Evolutionary conservation across 352 stramenopile genomes (phyloP).

Genomic region (Phytopythium oedochilum): DNA sequence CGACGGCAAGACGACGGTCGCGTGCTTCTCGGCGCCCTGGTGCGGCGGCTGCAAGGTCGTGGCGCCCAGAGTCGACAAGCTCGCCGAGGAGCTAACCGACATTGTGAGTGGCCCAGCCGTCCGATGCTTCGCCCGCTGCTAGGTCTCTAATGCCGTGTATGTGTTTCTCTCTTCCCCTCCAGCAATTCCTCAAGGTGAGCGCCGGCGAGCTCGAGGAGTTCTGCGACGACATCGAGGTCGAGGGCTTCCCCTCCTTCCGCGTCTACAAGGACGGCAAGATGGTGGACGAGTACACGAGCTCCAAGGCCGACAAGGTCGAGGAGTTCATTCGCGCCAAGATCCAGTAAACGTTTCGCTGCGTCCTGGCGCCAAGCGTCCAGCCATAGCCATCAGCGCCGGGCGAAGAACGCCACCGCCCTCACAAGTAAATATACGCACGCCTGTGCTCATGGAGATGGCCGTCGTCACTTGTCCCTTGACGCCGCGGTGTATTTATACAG

Average conservation of each 20-base stretch:
- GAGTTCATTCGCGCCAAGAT: slow-evolving; percentile 58
- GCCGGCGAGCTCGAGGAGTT: slow-evolving; percentile 74
- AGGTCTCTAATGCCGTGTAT: neutral
- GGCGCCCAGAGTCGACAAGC: slow-evolving; percentile 49
- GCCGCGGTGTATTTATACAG: too few species aligned
- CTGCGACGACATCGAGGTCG: slow-evolving; percentile 70
- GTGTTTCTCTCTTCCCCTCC: slow-evolving; percentile 6
- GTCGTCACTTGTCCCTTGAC: neutral
- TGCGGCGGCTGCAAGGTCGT: slow-evolving; percentile 78
- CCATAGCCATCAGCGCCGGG: too few species aligned
- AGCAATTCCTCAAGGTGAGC: slow-evolving; percentile 67
- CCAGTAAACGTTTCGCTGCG: neutral
- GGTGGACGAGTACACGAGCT: slow-evolving; percentile 65
- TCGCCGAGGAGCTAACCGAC: slow-evolving; percentile 49
- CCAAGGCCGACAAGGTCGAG: slow-evolving; percentile 79
- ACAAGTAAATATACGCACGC: neutral
- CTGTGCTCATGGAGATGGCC: too few species aligned
- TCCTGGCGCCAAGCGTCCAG: too few species aligned
- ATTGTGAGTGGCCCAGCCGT: slow-evolving; percentile 16
- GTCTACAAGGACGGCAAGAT: slow-evolving; percentile 72
- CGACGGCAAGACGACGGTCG: slow-evolving; percentile 47
- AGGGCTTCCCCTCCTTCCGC: slow-evolving; percentile 75
- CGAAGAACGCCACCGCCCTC: neutral
- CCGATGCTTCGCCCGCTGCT: too few species aligned
- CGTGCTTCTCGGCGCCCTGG: slow-evolving; percentile 67